These are phyloP conservation scores for Debaryomycetaceae sp. DNA, from an alignment of 1,139 yeast species.

Conservation along the genomic window DNA sequence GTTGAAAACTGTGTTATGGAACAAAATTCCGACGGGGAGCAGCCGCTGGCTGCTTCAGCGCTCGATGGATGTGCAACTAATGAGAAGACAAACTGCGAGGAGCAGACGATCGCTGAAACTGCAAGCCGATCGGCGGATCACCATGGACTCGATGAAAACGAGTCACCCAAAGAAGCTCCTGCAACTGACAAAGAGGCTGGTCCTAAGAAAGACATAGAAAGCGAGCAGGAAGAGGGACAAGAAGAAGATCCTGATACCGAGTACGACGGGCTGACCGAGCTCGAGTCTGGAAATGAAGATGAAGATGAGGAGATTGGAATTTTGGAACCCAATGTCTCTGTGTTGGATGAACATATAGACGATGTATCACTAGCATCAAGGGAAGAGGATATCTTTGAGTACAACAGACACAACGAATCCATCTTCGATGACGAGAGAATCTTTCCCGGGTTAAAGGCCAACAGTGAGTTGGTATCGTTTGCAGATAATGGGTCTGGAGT, in stretches of 20 bases:
- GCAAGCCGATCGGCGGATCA: too few species aligned
- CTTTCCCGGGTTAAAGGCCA: constrained; percentile 30
- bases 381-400: constrained; percentile 18
- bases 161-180: neutral
- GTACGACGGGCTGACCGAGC: neutral
- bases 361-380: neutral
- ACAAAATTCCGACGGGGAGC: too few species aligned
- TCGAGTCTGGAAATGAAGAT: neutral
- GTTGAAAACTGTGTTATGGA: too few species aligned
- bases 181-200: neutral
- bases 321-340: neutral
- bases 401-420: constrained; percentile 39
- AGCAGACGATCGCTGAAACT: too few species aligned
- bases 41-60: too few species aligned
- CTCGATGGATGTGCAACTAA: too few species aligned
- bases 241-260: neutral
- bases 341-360: neutral
- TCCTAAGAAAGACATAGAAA: neutral
- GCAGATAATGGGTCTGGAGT: constrained; percentile 32
- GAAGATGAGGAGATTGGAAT: neutral
- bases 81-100: too few species aligned
- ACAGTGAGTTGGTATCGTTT: constrained; percentile 29
- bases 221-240: neutral
- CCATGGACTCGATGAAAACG: too few species aligned
- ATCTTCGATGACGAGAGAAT: constrained; percentile 36